Evolutionary conservation across 2,329 filamentous ascomycete species (phyloP).

Genomic region (Orbilia quercus): DNA sequence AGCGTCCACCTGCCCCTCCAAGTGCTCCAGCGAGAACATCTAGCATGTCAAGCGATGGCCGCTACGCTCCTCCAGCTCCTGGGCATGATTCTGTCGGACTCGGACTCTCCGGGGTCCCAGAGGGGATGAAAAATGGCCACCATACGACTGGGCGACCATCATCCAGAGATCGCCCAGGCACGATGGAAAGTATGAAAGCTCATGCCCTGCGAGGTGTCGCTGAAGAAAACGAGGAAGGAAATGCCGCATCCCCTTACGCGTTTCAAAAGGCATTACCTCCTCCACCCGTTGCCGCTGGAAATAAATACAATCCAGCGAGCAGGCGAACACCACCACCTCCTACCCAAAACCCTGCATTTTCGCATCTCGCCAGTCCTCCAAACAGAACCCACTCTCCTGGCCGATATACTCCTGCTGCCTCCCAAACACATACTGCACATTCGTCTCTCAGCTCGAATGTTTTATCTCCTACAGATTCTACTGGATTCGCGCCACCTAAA

Average conservation of each 20-base stretch:
- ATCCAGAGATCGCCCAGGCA: conserved; percentile 44
- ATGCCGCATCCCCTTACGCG: conserved; percentile 12
- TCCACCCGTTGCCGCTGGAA: conserved; percentile 28
- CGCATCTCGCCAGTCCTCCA: conserved; percentile 62
- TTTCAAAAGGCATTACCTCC: conserved; percentile 33
- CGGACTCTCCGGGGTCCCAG: conserved; percentile 21
- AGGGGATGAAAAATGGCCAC: conserved; percentile 30
- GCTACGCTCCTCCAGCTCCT: conserved; percentile 23
- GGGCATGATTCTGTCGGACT: conserved; percentile 31
- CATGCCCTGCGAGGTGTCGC: conserved; percentile 45
- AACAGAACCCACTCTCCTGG: conserved; percentile 69
- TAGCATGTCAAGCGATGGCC: conserved; percentile 28
- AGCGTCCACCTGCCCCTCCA: conserved; percentile 26
- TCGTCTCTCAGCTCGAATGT: conserved; percentile 54
- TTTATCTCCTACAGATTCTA: conserved; percentile 50
- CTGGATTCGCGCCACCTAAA: conserved; percentile 69
- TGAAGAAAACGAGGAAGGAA: conserved; percentile 52
- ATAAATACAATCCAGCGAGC: conserved; percentile 57
- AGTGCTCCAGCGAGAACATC: conserved; percentile 31
- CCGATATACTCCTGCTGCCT: conserved; percentile 68
- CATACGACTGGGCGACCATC: conserved; percentile 28
- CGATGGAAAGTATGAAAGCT: conserved; percentile 51
- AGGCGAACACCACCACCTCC: conserved; percentile 61
- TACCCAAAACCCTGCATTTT: conserved; percentile 67
- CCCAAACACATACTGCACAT: conserved; percentile 61